Percentiles rank a stretch among this genome's conserved stretches.
These are phyloP conservation scores for Alternaria sp. DNA, from an alignment of 2,329 filamentous ascomycete species.

Conservation along the genomic window DNA sequence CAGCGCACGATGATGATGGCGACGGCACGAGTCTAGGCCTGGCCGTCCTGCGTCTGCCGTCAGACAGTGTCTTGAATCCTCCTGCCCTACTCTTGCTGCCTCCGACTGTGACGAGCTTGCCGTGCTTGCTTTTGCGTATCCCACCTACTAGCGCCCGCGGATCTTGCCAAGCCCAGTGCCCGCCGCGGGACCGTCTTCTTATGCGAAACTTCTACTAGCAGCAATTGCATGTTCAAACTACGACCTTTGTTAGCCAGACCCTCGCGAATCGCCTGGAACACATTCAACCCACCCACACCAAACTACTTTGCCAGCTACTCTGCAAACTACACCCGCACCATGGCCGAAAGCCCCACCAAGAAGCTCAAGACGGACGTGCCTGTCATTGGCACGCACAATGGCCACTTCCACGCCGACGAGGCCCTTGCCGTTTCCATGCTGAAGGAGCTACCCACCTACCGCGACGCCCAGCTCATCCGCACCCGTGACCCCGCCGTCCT, in stretches of 20 bases:
- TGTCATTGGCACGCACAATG: slow-evolving; percentile 92
- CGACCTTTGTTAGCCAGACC: slow-evolving; percentile 4
- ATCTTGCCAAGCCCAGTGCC: slow-evolving; percentile 18
- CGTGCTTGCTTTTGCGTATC: slow-evolving; percentile 1
- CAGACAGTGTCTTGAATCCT: not conserved
- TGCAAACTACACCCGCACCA: slow-evolving; percentile 16
- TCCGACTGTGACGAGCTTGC: not conserved
- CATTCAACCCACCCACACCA: not conserved
- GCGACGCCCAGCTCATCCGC: slow-evolving; percentile 75
- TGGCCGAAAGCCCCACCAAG: slow-evolving; percentile 64
- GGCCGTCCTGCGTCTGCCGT: slow-evolving; percentile 2
- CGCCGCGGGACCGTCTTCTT: slow-evolving; percentile 11
- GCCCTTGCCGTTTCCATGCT: slow-evolving; percentile 96
- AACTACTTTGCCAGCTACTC: not conserved
- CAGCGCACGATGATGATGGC: slow-evolving; percentile 12
- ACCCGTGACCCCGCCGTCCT: slow-evolving; percentile 84
- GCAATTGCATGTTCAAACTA: slow-evolving; percentile 26
- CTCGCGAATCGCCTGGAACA: not conserved
- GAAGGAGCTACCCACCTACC: slow-evolving; percentile 83
- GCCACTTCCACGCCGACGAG: slow-evolving; percentile 99
- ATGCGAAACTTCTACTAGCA: slow-evolving; percentile 15
- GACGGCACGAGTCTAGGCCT: slow-evolving; percentile 1
- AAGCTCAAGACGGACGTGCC: slow-evolving; percentile 75
- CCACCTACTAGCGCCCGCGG: slow-evolving; percentile 12
- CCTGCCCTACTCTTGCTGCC: not conserved